Conservation (phyloP, 2,329 filamentous ascomycete genomes). For the Chaetomium strumarium region DNA sequence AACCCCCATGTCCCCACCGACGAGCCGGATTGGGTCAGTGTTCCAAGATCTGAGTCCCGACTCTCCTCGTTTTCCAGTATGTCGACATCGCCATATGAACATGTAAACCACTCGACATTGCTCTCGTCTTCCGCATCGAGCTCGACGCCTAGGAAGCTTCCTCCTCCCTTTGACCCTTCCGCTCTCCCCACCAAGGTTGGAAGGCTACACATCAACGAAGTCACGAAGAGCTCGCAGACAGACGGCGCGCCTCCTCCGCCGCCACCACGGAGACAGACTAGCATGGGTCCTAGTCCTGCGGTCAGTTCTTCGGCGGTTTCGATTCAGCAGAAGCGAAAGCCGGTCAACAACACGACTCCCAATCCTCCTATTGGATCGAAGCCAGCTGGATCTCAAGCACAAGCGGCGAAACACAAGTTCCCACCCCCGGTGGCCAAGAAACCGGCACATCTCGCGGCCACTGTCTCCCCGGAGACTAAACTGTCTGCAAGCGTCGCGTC, state of each 20-base stretch:
- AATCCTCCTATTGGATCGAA: constrained; percentile 28
- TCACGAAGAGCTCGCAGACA: constrained; percentile 25
- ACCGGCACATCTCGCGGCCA: constrained; percentile 47
- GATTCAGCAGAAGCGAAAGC: constrained; percentile 18
- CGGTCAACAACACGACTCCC: constrained; percentile 25
- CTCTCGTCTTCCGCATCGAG: constrained; percentile 42
- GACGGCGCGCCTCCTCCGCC: constrained; percentile 28
- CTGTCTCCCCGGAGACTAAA: constrained; percentile 28
- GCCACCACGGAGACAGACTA: constrained; percentile 38
- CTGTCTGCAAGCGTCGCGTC: constrained; percentile 7
- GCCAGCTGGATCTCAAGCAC: constrained; percentile 34
- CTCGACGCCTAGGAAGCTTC: constrained; percentile 44
- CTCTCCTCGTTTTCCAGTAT: constrained; percentile 51
- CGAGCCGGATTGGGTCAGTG: constrained; percentile 78
- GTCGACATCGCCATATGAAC: constrained; percentile 55
- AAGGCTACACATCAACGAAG: constrained; percentile 39
- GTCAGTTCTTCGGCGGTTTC: constrained; percentile 3
- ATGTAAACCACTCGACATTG: constrained; percentile 46
- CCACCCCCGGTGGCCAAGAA: constrained; percentile 59
- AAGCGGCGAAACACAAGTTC: constrained; percentile 36
- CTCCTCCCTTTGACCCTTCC: constrained; percentile 45
- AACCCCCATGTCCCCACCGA: constrained; percentile 74
- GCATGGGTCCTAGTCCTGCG: constrained; percentile 8
- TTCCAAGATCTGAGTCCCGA: constrained; percentile 50
- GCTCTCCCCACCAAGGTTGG: constrained; percentile 42